Evolutionary conservation across 768 basidiomycete species (phyloP).

Genomic region (Neoboletus subvelutipes): DNA sequence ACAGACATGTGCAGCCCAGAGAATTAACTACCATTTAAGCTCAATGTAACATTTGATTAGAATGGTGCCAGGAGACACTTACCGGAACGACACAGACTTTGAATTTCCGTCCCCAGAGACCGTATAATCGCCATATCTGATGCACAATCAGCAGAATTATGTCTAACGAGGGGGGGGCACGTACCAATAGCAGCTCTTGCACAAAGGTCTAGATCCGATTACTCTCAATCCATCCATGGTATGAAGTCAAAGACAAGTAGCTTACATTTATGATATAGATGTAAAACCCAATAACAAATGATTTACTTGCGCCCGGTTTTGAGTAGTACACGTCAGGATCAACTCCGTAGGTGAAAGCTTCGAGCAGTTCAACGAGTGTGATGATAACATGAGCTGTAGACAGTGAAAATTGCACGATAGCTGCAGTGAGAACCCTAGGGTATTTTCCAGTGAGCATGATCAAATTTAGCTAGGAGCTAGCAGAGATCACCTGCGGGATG

Average conservation of each 20-base stretch:
- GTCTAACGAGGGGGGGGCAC: not conserved
- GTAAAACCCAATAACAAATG: conserved; percentile 16
- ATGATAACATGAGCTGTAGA: conserved; percentile 15
- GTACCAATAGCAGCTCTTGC: conserved; percentile 20
- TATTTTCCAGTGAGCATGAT: not conserved
- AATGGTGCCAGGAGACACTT: not conserved
- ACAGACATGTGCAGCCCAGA: conserved; percentile 20
- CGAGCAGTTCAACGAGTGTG: conserved; percentile 13
- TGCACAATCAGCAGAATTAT: not conserved
- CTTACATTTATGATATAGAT: conserved; percentile 23
- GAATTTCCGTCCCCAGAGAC: conserved; percentile 13
- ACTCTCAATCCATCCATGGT: not conserved
- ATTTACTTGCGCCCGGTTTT: not conserved
- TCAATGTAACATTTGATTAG: not conserved
- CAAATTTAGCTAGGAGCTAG: too few species aligned
- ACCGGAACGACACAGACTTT: conserved; percentile 17
- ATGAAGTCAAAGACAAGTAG: not conserved
- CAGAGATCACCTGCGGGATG: conserved; percentile 8
- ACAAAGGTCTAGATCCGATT: conserved; percentile 9
- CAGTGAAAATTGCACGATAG: conserved; percentile 17
- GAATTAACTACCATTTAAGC: conserved; percentile 4
- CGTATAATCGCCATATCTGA: conserved; percentile 26
- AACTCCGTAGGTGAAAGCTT: conserved; percentile 12
- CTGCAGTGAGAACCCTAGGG: conserved; percentile 9
- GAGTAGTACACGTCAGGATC: conserved; percentile 10